These are phyloP conservation scores for Geotrichum ghanense DNA, from an alignment of 805 yeast genomes.

Conservation along the genomic window DNA sequence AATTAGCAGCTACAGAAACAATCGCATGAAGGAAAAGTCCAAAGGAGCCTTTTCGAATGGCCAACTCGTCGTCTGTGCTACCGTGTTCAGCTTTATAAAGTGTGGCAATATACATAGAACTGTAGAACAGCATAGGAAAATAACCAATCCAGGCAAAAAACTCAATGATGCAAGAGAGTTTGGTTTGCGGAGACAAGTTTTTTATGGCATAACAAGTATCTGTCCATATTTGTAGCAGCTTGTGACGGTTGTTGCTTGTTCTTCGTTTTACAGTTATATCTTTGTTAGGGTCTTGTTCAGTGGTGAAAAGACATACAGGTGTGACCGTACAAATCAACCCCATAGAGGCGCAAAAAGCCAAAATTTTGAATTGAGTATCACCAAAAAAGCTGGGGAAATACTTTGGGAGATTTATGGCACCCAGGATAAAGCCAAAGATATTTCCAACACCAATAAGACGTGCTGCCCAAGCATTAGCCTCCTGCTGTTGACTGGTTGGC, in stretches of 20 bases:
- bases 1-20: conserved; percentile 33
- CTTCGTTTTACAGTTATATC: conserved; percentile 9
- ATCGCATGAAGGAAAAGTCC: conserved; percentile 41
- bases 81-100: conserved; percentile 32
- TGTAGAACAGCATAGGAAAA: conserved; percentile 53
- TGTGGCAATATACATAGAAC: conserved; percentile 56
- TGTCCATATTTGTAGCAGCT: conserved; percentile 5
- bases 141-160: conserved; percentile 61
- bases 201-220: conserved; percentile 15
- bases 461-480: conserved; percentile 59
- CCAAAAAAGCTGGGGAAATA: conserved; percentile 31
- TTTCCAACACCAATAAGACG: conserved; percentile 51
- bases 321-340: conserved; percentile 32
- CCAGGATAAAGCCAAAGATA: conserved; percentile 44
- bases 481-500: conserved; percentile 43
- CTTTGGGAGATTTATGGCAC: conserved; percentile 34
- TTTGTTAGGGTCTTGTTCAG: conserved; percentile 37
- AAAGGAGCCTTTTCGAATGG: conserved; percentile 41
- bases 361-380: conserved; percentile 39
- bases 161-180: conserved; percentile 42
- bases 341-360: conserved; percentile 33
- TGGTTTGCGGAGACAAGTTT: conserved; percentile 38
- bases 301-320: conserved; percentile 30
- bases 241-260: not conserved
- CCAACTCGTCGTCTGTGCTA: conserved; percentile 31